Evolutionary conservation across 1,284 basidiomycete genomes (phyloP).

Genomic region (Ustilago xerochloae): DNA sequence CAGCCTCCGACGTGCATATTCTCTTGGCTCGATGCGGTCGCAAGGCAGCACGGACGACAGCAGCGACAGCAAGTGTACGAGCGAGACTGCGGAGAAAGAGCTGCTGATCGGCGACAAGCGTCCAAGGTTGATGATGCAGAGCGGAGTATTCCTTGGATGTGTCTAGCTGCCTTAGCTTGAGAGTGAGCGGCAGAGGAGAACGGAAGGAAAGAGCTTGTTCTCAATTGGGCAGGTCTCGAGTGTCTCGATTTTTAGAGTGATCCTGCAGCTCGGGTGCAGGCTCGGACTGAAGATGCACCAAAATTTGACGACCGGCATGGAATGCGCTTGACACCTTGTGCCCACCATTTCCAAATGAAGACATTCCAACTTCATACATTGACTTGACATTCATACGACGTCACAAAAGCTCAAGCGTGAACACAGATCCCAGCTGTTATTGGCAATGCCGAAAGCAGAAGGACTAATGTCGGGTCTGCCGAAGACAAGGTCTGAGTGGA

Average conservation of each 20-base stretch:
- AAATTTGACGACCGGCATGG: slow-evolving; percentile 8
- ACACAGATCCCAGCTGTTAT: not conserved
- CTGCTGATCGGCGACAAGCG: slow-evolving; percentile 3
- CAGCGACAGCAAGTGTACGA: not conserved
- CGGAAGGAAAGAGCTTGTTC: not conserved
- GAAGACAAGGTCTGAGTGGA: no score
- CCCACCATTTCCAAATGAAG: not conserved
- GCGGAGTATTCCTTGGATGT: not conserved
- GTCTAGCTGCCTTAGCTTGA: not conserved
- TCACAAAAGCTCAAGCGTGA: not conserved
- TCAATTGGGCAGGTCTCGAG: not conserved
- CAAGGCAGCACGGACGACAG: not conserved
- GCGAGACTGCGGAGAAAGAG: not conserved
- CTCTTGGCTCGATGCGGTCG: not conserved
- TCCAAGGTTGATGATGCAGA: not conserved
- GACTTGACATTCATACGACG: not conserved
- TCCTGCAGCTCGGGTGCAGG: slow-evolving; percentile 26
- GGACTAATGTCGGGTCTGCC: no score
- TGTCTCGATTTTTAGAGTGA: not conserved
- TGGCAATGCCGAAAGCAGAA: not conserved
- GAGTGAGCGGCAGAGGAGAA: not conserved
- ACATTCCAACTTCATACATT: not conserved
- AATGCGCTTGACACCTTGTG: slow-evolving; percentile 1
- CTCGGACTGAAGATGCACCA: slow-evolving; percentile 13
- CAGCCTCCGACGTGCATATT: not conserved